phyloP scores from a whole-genome alignment of 257 asterid genomes.

The Solanum tarijense region DNA sequence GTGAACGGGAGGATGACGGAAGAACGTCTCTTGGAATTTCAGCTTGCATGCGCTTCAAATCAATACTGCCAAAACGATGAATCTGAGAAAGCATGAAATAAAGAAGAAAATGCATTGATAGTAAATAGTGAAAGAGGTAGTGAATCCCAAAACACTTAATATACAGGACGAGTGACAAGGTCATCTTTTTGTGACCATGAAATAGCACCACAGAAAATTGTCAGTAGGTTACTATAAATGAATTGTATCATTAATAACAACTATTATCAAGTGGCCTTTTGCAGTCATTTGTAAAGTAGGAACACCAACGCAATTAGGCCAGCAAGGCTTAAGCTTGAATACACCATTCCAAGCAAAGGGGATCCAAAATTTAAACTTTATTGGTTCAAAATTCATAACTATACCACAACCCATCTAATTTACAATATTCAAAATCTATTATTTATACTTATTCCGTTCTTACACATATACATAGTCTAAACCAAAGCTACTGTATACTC shows the following conservation, averaged over 20 bases:
- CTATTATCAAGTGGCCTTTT: not conserved
- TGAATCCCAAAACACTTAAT: constrained; percentile 7
- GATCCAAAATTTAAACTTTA: not conserved
- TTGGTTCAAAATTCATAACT: not conserved
- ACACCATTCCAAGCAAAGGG: not conserved
- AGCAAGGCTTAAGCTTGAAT: not conserved
- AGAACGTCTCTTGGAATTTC: constrained; percentile 54
- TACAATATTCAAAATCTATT: not conserved
- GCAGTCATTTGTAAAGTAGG: not conserved
- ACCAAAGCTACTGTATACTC: not conserved
- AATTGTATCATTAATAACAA: not conserved
- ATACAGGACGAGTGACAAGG: not conserved
- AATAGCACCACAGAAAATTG: not conserved
- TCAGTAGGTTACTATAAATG: not conserved
- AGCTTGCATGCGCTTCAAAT: constrained; percentile 89
- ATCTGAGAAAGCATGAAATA: constrained; percentile 33
- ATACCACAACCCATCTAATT: not conserved
- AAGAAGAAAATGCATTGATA: constrained; percentile 13
- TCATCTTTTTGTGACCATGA: not conserved
- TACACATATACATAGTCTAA: not conserved
- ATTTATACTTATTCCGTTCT: not conserved
- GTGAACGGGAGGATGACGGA: constrained; percentile 74
- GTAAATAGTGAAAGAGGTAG: constrained; percentile 7
- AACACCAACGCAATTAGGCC: not conserved
- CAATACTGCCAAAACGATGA: constrained; percentile 69